Evolutionary conservation across 306 rosid species (phyloP).

Genomic region (Mimosa pudica): DNA sequence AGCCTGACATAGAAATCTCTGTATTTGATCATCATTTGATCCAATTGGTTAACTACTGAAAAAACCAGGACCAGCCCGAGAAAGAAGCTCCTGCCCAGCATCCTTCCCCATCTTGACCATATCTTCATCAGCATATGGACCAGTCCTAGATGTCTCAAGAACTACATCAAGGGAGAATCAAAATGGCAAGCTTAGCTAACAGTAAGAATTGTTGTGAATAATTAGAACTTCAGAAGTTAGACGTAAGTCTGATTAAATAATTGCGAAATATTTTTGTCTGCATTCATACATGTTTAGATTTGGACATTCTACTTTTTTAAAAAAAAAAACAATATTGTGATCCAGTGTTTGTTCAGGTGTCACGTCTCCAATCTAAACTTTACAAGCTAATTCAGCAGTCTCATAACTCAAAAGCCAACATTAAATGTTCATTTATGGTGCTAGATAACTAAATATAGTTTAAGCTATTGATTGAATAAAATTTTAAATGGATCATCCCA

Average conservation of each 20-base stretch:
- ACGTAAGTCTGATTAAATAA: neutral
- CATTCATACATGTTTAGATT: neutral
- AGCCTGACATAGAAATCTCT: conserved; percentile 18
- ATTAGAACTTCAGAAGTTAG: conserved; percentile 6
- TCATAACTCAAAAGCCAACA: neutral
- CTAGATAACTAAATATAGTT: neutral
- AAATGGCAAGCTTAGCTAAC: neutral
- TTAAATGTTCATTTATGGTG: neutral
- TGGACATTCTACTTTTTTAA: neutral
- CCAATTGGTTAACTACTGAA: conserved; percentile 47
- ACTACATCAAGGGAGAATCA: conserved; percentile 48
- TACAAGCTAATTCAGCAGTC: neutral
- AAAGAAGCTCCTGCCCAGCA: conserved; percentile 87
- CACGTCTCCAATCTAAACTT: neutral
- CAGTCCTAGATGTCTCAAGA: conserved; percentile 79
- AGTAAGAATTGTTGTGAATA: neutral
- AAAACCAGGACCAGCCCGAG: conserved; percentile 80
- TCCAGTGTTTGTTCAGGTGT: neutral
- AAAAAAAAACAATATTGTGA: neutral
- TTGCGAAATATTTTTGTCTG: neutral
- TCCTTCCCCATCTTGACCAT: conserved; percentile 83
- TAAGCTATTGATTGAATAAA: neutral
- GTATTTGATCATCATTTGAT: conserved; percentile 20
- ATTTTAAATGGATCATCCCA: neutral
- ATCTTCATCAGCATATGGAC: conserved; percentile 62